These are phyloP conservation scores for Phytophthora idaei DNA, from an alignment of 352 stramenopile genomes.

Conservation along the genomic window DNA sequence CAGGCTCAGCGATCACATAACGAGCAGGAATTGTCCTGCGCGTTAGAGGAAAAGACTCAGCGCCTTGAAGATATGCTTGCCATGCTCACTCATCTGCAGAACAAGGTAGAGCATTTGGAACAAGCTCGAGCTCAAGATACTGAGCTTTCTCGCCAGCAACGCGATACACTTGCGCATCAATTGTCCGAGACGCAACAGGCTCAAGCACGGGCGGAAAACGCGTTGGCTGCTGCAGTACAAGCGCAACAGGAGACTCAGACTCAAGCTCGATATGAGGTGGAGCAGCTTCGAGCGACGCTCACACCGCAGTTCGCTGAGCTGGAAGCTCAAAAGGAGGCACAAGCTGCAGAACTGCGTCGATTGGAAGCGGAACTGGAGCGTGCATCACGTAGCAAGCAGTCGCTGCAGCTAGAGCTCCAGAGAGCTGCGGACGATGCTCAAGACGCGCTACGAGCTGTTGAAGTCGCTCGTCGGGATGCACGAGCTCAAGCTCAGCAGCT, in stretches of 20 bases:
- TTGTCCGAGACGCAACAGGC: slow-evolving; percentile 29
- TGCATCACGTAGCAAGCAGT: slow-evolving; percentile 43
- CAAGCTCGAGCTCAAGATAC: slow-evolving; percentile 49
- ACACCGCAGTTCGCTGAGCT: slow-evolving; percentile 33
- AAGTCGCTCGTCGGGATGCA: slow-evolving; percentile 64
- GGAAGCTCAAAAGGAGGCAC: slow-evolving; percentile 34
- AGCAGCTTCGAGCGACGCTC: slow-evolving; percentile 33
- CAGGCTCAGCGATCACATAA: slow-evolving; percentile 39
- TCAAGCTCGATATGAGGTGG: slow-evolving; percentile 30
- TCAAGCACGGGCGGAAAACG: slow-evolving; percentile 21
- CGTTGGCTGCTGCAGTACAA: slow-evolving; percentile 20
- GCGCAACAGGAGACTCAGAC: slow-evolving; percentile 27
- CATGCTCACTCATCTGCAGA: slow-evolving; percentile 60
- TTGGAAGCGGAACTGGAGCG: slow-evolving; percentile 59
- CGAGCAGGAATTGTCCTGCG: slow-evolving; percentile 30
- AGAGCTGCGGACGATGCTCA: slow-evolving; percentile 58
- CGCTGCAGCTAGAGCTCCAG: slow-evolving; percentile 62
- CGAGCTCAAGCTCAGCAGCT: slow-evolving; percentile 49
- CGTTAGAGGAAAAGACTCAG: slow-evolving; percentile 55
- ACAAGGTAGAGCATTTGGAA: slow-evolving; percentile 56
- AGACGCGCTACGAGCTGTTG: slow-evolving; percentile 62
- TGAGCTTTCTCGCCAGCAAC: slow-evolving; percentile 37
- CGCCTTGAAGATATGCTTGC: slow-evolving; percentile 71
- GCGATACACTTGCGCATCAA: slow-evolving; percentile 20
- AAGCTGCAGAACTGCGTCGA: slow-evolving; percentile 45